Conservation (phyloP, 768 basidiomycete species). For the Boletus rubroflammeus region DNA sequence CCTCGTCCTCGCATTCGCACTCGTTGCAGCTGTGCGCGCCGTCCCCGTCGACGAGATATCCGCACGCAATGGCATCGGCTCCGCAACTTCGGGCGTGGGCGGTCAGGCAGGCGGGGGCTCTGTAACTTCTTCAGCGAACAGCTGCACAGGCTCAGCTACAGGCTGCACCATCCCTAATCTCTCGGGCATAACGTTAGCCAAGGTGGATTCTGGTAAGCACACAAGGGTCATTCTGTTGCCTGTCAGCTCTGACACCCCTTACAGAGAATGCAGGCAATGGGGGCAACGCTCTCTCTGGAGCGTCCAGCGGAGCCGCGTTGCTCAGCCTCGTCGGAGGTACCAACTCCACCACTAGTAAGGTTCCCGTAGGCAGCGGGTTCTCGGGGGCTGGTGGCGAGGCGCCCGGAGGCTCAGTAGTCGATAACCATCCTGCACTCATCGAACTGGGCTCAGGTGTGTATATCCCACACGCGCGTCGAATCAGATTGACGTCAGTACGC, state of each 20-base stretch:
- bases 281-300: constrained; percentile 6
- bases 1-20: constrained; percentile 20
- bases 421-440: constrained; percentile 23
- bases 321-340: background rate
- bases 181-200: background rate
- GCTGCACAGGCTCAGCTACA: background rate
- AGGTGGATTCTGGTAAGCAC: constrained; percentile 12
- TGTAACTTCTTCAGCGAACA: constrained; percentile 11
- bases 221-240: background rate
- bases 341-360: background rate
- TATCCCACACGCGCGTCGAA: background rate
- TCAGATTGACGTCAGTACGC: background rate
- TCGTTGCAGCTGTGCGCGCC: constrained; percentile 24
- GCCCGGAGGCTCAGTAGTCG: constrained; percentile 3
- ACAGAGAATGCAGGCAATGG: constrained; percentile 12
- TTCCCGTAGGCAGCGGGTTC: constrained; percentile 6
- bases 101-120: constrained; percentile 37
- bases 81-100: constrained; percentile 20
- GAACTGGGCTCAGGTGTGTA: constrained; percentile 34
- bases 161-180: background rate
- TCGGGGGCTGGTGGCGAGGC: constrained; percentile 10
- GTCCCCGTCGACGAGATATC: constrained; percentile 26
- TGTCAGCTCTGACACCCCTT: background rate
- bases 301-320: background rate
- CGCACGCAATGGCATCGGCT: constrained; percentile 12